A percentile compares a stretch with the other conserved stretches of the same genome.
These are phyloP conservation scores for Stereum hirsutum DNA, from an alignment of 1,284 basidiomycete species.

Conservation along the genomic window DNA sequence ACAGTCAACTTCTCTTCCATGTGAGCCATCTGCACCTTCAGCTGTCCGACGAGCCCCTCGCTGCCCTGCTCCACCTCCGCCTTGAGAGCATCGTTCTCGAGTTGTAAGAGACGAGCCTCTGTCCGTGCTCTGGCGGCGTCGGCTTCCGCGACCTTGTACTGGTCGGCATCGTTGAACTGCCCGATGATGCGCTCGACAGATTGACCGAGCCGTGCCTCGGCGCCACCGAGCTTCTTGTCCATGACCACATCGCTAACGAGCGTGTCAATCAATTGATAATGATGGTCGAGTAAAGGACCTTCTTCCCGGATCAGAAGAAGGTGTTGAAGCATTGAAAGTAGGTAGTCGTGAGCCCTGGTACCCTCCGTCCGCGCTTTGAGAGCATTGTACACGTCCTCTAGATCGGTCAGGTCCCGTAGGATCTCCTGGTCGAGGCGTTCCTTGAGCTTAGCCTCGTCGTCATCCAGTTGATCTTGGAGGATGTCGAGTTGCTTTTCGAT, in stretches of 20 bases:
- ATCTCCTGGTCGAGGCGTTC: conserved; percentile 75
- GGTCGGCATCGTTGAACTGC: conserved; percentile 88
- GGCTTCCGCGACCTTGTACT: conserved; percentile 71
- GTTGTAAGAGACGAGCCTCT: conserved; percentile 51
- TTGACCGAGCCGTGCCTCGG: conserved; percentile 80
- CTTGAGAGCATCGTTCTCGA: conserved; percentile 71
- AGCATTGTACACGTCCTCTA: conserved; percentile 83
- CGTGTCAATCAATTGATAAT: conserved; percentile 93
- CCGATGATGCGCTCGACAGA: conserved; percentile 87
- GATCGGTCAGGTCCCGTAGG: conserved; percentile 71
- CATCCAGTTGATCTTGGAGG: conserved; percentile 62
- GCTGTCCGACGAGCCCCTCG: conserved; percentile 77
- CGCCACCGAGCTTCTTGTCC: conserved; percentile 83
- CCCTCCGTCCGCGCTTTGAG: conserved; percentile 69
- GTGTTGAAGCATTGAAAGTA: conserved; percentile 90
- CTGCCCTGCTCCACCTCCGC: conserved; percentile 75
- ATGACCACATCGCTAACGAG: conserved; percentile 89
- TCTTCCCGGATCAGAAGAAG: conserved; percentile 87
- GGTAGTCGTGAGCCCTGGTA: conserved; percentile 77
- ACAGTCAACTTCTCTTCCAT: conserved; percentile 75
- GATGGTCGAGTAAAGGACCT: conserved; percentile 74
- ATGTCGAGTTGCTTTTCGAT: conserved; percentile 67
- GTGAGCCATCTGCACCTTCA: conserved; percentile 68
- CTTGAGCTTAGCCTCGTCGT: conserved; percentile 73
- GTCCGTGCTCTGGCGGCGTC: conserved; percentile 68